A percentile compares a stretch with the other conserved stretches of the same genome.
phyloP scores from a whole-genome alignment of 2,329 filamentous ascomycete genomes.

The Sarocladium oryzae region DNA sequence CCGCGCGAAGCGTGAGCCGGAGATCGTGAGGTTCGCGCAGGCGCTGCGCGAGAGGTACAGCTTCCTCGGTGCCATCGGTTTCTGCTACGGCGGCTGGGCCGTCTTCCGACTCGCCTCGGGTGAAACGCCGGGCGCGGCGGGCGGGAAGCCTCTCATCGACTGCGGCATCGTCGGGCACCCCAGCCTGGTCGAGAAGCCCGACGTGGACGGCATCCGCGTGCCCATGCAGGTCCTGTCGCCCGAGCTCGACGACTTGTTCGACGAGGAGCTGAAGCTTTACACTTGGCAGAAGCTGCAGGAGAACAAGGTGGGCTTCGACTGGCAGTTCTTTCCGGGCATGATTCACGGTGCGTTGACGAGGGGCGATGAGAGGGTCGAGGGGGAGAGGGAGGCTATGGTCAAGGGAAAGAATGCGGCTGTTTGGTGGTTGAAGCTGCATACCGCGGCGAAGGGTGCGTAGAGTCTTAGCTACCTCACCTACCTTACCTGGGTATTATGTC shows the following conservation, averaged over 20 bases:
- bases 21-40: constrained; percentile 31
- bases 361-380: constrained; percentile 27
- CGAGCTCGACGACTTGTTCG: constrained; percentile 35
- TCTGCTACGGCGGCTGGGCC: constrained; percentile 47
- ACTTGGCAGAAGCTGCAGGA: constrained; percentile 29
- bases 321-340: constrained; percentile 39
- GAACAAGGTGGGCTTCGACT: constrained; percentile 33
- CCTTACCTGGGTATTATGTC: too few relatives aligned
- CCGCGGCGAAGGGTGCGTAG: too few relatives aligned
- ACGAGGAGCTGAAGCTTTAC: constrained; percentile 34
- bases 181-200: constrained; percentile 32
- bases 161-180: constrained; percentile 39
- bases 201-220: constrained; percentile 38
- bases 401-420: constrained; percentile 37
- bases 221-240: constrained; percentile 47
- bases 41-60: constrained; percentile 27
- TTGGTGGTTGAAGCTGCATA: constrained; percentile 27
- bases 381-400: constrained; percentile 33
- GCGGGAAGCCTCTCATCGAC: constrained; percentile 37
- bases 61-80: constrained; percentile 38
- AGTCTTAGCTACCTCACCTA: too few relatives aligned
- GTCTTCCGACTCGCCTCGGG: constrained; percentile 36
- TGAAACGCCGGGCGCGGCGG: constrained; percentile 21
- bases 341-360: constrained; percentile 34
- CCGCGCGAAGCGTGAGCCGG: constrained; percentile 31